These are phyloP conservation scores for Auriscalpium orientale DNA, from an alignment of 768 basidiomycete species.

Conservation along the genomic window DNA sequence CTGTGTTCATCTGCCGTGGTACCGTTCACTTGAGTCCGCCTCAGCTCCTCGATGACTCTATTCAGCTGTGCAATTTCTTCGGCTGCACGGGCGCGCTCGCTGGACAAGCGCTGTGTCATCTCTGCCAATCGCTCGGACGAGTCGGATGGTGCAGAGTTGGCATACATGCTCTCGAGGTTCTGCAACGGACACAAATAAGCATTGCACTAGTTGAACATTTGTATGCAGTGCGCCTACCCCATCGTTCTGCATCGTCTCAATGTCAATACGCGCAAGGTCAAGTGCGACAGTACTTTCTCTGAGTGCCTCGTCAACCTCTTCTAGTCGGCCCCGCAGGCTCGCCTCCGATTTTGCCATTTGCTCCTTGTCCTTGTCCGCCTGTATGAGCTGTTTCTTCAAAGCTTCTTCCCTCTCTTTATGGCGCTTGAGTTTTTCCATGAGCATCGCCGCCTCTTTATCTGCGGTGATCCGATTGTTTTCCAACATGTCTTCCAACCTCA, in stretches of 20 bases:
- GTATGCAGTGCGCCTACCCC: no score
- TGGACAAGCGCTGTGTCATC: slow-evolving; percentile 38
- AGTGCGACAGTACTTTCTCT: slow-evolving; percentile 81
- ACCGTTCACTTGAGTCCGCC: background rate
- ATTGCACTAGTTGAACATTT: no score
- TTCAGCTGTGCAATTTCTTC: slow-evolving; percentile 52
- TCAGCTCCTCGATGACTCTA: slow-evolving; percentile 31
- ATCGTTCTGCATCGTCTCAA: slow-evolving; percentile 72
- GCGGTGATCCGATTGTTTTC: slow-evolving; percentile 66
- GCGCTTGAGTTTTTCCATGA: slow-evolving; percentile 56
- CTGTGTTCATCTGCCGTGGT: background rate
- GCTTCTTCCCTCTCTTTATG: slow-evolving; percentile 68
- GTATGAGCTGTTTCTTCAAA: slow-evolving; percentile 62
- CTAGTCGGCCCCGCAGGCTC: slow-evolving; percentile 53
- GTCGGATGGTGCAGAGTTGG: slow-evolving; percentile 18
- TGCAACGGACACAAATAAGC: slow-evolving; percentile 53
- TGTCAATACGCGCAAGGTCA: slow-evolving; percentile 85
- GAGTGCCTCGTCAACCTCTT: slow-evolving; percentile 86
- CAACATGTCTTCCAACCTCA: slow-evolving; percentile 72
- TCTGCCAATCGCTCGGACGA: slow-evolving; percentile 37
- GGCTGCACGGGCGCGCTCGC: slow-evolving; percentile 43
- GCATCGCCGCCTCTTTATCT: slow-evolving; percentile 63
- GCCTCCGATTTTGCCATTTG: slow-evolving; percentile 54
- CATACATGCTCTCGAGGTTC: slow-evolving; percentile 59
- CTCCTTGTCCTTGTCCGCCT: slow-evolving; percentile 60